These are phyloP conservation scores for Halteria grandinella DNA, from an alignment of 73 alveolate species.

Conservation along the genomic window DNA sequence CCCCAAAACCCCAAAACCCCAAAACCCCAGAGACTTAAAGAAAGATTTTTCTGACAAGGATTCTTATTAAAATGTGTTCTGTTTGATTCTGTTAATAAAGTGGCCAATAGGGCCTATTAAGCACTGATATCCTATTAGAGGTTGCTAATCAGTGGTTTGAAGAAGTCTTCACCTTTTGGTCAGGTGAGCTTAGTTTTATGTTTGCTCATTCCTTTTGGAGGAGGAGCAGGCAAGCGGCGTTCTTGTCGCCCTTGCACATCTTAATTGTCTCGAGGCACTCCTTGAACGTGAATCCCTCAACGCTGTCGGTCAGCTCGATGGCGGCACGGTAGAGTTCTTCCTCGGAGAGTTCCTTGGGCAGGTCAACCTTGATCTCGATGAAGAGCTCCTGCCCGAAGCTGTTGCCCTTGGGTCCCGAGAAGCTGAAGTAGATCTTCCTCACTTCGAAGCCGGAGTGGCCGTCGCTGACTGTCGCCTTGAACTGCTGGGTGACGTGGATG, in stretches of 20 bases:
- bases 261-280: constrained; percentile 27
- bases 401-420: constrained; percentile 43
- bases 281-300: constrained; percentile 10
- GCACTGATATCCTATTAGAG: too few species aligned
- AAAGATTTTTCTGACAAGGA: too few species aligned
- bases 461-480: too few species aligned
- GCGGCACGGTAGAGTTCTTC: constrained; percentile 32
- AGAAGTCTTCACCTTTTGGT: too few species aligned
- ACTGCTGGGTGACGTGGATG: constrained; percentile 31
- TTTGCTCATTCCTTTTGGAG: neutral
- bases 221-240: constrained; percentile 21
- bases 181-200: neutral
- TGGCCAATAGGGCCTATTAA: too few species aligned
- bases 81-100: too few species aligned
- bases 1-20: too few species aligned
- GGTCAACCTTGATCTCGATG: constrained; percentile 14
- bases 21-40: too few species aligned
- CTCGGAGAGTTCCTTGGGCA: neutral
- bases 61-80: too few species aligned
- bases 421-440: constrained; percentile 2
- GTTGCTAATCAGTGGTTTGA: too few species aligned
- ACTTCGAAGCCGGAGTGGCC: too few species aligned
- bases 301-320: constrained; percentile 24
- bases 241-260: constrained; percentile 26
- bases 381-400: constrained; percentile 12